phyloP scores from a whole-genome alignment of 371 early-diverging fungal species.

The Apophysomyces ossiformis region DNA sequence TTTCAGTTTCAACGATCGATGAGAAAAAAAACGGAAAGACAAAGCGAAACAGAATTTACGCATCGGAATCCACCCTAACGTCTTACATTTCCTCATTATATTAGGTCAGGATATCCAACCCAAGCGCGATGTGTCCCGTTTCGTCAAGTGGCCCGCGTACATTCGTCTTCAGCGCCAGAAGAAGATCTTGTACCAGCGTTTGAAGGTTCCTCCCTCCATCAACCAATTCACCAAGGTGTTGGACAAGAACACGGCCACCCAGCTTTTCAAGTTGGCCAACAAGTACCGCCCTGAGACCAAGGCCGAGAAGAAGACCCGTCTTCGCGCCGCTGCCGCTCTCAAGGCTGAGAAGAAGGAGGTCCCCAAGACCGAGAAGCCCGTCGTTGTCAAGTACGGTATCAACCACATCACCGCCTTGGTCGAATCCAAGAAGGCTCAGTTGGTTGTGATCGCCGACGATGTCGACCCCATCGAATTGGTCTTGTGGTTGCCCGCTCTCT shows the following conservation, averaged over 20 bases:
- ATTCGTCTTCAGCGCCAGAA: slow-evolving; percentile 97
- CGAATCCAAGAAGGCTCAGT: slow-evolving; percentile 98
- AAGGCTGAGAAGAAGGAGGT: slow-evolving; percentile 90
- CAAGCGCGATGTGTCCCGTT: slow-evolving; percentile 93
- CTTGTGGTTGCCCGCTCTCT: slow-evolving; percentile 99
- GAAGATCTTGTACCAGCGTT: slow-evolving; percentile 95
- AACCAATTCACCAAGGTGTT: slow-evolving; percentile 99
- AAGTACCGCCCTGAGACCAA: slow-evolving; percentile 99
- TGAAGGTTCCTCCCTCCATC: slow-evolving; percentile 99
- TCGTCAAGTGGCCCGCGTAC: slow-evolving; percentile 98
- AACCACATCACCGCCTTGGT: slow-evolving; percentile 99
- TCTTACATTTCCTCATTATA: not conserved
- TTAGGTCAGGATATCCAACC: slow-evolving; percentile 91
- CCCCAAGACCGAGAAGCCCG: slow-evolving; percentile 93
- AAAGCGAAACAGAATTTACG: not conserved
- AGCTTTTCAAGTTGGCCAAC: slow-evolving; percentile 95
- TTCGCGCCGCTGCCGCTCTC: slow-evolving; percentile 79
- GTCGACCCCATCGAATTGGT: slow-evolving; percentile 99
- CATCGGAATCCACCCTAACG: not conserved
- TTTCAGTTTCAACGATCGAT: not conserved
- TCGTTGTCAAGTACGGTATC: slow-evolving; percentile 98
- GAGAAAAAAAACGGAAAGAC: slow-evolving; percentile 11
- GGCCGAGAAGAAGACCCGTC: slow-evolving; percentile 95
- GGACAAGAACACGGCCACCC: slow-evolving; percentile 97
- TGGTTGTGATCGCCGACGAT: slow-evolving; percentile 99